Conservation (phyloP, 164 flowering plant genomes). For the Chimonanthus praecox region DNA sequence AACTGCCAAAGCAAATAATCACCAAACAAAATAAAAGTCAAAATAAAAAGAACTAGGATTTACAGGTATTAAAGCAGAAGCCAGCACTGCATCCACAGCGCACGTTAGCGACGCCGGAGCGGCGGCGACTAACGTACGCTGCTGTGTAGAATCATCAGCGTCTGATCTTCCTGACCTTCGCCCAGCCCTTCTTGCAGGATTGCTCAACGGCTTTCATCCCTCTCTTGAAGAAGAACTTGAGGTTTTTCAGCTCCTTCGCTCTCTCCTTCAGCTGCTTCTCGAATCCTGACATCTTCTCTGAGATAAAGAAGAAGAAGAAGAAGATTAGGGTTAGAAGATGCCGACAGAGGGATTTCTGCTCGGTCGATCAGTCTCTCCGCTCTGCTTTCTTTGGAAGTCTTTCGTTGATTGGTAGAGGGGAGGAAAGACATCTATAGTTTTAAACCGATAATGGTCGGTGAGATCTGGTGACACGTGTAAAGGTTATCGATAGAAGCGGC, state of each 20-base stretch:
- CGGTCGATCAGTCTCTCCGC: neutral
- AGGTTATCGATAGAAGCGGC: too few species aligned
- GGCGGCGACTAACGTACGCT: neutral
- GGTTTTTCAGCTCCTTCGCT: neutral
- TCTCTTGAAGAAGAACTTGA: neutral
- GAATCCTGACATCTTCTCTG: neutral
- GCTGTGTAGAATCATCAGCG: neutral
- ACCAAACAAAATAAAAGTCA: neutral
- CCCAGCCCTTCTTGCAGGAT: neutral
- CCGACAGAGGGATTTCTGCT: neutral
- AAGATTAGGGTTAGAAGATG: neutral
- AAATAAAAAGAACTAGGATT: neutral
- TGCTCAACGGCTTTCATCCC: neutral
- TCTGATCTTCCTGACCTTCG: neutral
- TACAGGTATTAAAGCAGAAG: neutral
- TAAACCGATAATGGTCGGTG: too few species aligned
- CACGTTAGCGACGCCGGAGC: neutral
- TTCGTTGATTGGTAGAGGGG: neutral
- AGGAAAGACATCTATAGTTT: too few species aligned
- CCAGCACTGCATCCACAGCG: neutral
- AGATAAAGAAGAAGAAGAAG: neutral
- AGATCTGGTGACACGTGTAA: too few species aligned
- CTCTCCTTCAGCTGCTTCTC: neutral
- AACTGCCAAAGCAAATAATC: too few species aligned
- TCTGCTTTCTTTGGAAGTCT: neutral